phyloP scores from a whole-genome alignment of 257 asterid species.

The Ilex asprella region DNA sequence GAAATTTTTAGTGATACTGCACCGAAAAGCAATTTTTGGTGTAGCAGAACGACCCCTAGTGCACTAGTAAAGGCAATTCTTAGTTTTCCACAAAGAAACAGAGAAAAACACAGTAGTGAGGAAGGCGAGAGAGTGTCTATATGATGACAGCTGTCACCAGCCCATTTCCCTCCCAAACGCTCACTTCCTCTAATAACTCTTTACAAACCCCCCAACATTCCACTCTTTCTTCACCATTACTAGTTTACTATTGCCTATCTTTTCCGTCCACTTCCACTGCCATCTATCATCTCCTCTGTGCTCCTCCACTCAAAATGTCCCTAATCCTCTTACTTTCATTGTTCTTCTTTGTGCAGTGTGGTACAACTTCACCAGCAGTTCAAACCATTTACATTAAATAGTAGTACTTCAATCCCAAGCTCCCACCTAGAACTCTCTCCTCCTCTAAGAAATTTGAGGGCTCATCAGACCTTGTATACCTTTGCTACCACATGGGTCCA shows the following conservation, averaged over 20 bases:
- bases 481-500: conserved; percentile 97
- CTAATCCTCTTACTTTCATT: conserved; percentile 4
- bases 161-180: conserved; percentile 22
- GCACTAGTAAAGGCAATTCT: background rate
- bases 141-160: conserved; percentile 60
- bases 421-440: conserved; percentile 34
- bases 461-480: conserved; percentile 63
- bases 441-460: conserved; percentile 85
- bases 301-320: conserved; percentile 2
- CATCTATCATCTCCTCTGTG: background rate
- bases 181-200: background rate
- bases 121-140: conserved; percentile 8
- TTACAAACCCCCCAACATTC: background rate
- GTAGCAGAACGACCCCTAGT: too few species aligned
- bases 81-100: background rate
- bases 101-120: background rate
- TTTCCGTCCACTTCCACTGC: background rate
- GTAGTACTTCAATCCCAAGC: conserved; percentile 36
- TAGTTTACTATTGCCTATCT: too few species aligned
- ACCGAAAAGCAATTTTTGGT: too few species aligned
- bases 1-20: too few species aligned
- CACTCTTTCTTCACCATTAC: background rate
- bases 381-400: conserved; percentile 6
- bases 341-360: background rate
- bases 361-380: background rate